Evolutionary conservation across 345 rosid species (phyloP).

Genomic region (Populus davidiana): DNA sequence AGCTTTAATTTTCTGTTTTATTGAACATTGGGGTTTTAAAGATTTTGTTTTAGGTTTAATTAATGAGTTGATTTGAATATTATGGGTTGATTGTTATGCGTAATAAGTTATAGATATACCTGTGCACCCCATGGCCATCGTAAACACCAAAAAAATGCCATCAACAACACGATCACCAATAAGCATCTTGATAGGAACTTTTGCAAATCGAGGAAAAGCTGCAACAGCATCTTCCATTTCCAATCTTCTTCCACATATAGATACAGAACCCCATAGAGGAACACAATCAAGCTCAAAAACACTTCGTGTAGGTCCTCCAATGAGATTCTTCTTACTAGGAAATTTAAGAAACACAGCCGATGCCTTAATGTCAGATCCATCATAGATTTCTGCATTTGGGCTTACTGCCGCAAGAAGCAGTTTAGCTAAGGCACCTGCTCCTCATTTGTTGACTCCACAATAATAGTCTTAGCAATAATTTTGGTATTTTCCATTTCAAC

Average conservation of each 20-base stretch:
- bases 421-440: slow-evolving; percentile 62
- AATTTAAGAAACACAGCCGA: slow-evolving; percentile 62
- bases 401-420: slow-evolving; percentile 48
- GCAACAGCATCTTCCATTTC: slow-evolving; percentile 32
- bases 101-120: slow-evolving; percentile 5
- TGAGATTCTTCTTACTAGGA: slow-evolving; percentile 48
- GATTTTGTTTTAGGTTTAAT: too few species aligned
- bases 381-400: slow-evolving; percentile 42
- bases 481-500: slow-evolving; percentile 44
- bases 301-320: slow-evolving; percentile 14
- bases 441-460: slow-evolving; percentile 52
- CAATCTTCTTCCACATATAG: slow-evolving; percentile 25
- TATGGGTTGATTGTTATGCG: too few species aligned
- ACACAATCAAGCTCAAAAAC: slow-evolving; percentile 22
- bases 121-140: slow-evolving; percentile 35
- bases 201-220: slow-evolving; percentile 23
- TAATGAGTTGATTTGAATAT: too few species aligned
- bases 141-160: slow-evolving; percentile 29
- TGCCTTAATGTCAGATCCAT: slow-evolving; percentile 40
- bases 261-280: slow-evolving; percentile 30
- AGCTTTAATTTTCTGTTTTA: too few species aligned
- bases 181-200: slow-evolving; percentile 28
- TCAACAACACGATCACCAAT: slow-evolving; percentile 16
- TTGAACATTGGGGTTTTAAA: too few species aligned
- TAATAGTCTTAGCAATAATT: slow-evolving; percentile 59